Evolutionary conservation across 2,329 filamentous ascomycete species (phyloP), one percentile per base, ranked within the genome.

Genomic region (Shiraia sp.): DNA sequence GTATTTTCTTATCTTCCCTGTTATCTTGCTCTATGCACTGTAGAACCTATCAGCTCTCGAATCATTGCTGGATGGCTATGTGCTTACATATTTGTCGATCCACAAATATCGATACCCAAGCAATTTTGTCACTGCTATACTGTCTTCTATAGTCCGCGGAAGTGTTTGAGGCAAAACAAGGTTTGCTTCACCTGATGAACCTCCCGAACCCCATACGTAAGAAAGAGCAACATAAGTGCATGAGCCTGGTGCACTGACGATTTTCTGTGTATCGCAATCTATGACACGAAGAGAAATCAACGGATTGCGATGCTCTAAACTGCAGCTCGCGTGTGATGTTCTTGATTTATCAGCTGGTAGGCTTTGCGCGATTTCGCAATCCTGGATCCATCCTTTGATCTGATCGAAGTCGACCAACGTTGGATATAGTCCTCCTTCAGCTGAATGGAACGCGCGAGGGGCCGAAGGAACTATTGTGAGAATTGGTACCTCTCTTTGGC

Each of bases 171-270:
- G 6, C 8, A 15, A n/a, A 6, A 3, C 16, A 16, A 16, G 10
- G 10, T 3, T 9, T 6, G 29, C 4, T 12, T 10, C 29, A 13
- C 3, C 10, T 3, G 14, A 8, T 13, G 9, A 14, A 4, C 12
- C 16, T 24, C 10, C 5, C 28, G 12, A 3, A 10, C 37, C 37
- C 43, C 43, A 46, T 6, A 46, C 43, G 23, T 46, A 46, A 12
- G 37, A 41, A 6, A 46, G 33, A 2, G 38, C 37, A n/a, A 31
- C 38, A 12, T 41, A 46, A 7, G n/a, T 19, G 28, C 43, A 46
- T 6, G 26, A 10, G 1, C 15, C 8, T 24, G 38, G 43, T 12
- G 37, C 43, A 10, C 2, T 5, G 2, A 42, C 26, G 8, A 42
- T 16, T 9, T 19, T n/a, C n/a, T 19, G 19, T 8, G 15, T 37